Evolutionary conservation across 2,329 filamentous ascomycete species (phyloP).

Genomic region (Penicillium expansum): DNA sequence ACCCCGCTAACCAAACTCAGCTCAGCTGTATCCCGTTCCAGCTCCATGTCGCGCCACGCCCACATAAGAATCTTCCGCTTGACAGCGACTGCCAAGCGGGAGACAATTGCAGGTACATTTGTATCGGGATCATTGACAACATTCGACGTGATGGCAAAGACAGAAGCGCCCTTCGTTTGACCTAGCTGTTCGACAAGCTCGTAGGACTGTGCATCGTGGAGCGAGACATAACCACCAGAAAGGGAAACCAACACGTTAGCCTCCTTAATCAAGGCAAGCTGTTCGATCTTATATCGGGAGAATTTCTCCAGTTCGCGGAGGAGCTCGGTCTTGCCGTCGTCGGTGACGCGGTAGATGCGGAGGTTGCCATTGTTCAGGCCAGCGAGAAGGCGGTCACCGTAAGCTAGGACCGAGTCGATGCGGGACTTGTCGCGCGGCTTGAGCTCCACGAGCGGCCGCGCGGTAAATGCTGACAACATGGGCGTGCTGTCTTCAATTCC

Average conservation of each 20-base stretch:
- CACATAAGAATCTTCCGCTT: constrained; percentile 87
- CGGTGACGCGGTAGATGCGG: constrained; percentile 79
- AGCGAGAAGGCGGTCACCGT: constrained; percentile 88
- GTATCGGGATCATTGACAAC: constrained; percentile 86
- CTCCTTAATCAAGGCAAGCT: constrained; percentile 94
- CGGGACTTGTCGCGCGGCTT: constrained; percentile 92
- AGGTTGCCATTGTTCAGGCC: constrained; percentile 86
- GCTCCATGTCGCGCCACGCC: constrained; percentile 95
- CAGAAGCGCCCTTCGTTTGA: constrained; percentile 81
- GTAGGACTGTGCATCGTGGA: constrained; percentile 86
- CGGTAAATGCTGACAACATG: constrained; percentile 97
- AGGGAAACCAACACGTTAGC: constrained; percentile 87
- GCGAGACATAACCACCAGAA: constrained; percentile 82
- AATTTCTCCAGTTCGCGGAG: constrained; percentile 93
- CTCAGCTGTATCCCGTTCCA: constrained; percentile 69
- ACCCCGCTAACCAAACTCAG: constrained; percentile 78
- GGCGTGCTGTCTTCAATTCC: constrained; percentile 24
- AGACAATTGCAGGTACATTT: constrained; percentile 89
- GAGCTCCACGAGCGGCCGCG: constrained; percentile 94
- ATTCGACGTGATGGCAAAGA: constrained; percentile 92
- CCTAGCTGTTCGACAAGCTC: constrained; percentile 74
- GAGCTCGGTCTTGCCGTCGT: constrained; percentile 67
- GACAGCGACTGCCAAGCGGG: constrained; percentile 83
- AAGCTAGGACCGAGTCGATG: constrained; percentile 92
- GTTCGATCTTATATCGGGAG: constrained; percentile 82